Evolutionary conservation across 306 rosid species (phyloP).

Genomic region (Lotus japonicus): DNA sequence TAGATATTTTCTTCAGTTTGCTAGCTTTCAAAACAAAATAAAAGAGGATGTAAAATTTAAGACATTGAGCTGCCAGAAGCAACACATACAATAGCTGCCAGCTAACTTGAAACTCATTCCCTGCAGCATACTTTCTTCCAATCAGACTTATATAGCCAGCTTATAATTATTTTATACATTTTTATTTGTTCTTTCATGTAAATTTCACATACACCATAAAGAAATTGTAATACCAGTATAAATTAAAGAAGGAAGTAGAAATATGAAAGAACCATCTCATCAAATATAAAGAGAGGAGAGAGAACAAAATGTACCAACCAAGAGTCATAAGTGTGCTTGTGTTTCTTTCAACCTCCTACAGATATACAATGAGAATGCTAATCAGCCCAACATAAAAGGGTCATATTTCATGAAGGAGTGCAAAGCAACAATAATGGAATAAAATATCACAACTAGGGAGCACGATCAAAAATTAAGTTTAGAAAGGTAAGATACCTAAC

Average conservation of each 20-base stretch:
- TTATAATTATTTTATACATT: not conserved
- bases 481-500: not conserved
- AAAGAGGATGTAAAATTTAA: too few relatives aligned
- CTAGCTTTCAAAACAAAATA: too few relatives aligned
- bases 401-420: not conserved
- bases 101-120: too few relatives aligned
- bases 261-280: not conserved
- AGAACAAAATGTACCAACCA: constrained; percentile 39
- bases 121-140: too few relatives aligned
- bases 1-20: too few relatives aligned
- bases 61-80: too few relatives aligned
- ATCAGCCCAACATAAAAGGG: not conserved
- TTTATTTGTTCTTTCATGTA: not conserved
- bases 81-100: too few relatives aligned
- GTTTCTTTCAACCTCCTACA: constrained; percentile 91
- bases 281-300: not conserved
- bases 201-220: not conserved
- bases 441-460: not conserved
- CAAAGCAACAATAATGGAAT: not conserved
- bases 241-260: not conserved
- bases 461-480: too few relatives aligned
- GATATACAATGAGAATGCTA: constrained; percentile 10
- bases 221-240: not conserved
- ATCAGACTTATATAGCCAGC: not conserved
- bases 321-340: constrained; percentile 60